A percentile compares a stretch with the other conserved stretches of the same genome.
These are phyloP conservation scores for Fusarium phyllophilum DNA, from an alignment of 2,329 filamentous ascomycete genomes.

Conservation along the genomic window DNA sequence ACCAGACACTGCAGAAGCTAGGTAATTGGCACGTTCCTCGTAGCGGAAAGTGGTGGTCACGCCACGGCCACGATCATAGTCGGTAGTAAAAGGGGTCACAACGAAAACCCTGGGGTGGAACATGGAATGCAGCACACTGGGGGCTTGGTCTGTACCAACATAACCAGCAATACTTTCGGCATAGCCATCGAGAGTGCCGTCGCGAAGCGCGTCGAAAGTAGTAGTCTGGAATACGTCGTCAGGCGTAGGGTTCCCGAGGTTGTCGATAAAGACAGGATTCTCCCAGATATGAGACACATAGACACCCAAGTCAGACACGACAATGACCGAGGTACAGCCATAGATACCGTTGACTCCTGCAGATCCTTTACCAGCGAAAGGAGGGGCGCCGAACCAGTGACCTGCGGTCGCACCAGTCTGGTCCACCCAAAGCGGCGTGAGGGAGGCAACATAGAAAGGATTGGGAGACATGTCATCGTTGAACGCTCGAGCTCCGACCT, in stretches of 20 bases:
- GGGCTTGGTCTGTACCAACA: constrained; percentile 8
- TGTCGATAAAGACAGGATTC: constrained; percentile 27
- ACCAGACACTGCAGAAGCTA: neutral
- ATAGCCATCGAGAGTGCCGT: neutral
- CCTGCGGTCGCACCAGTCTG: constrained; percentile 23
- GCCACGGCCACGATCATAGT: neutral
- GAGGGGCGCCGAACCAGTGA: constrained; percentile 6
- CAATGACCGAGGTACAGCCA: constrained; percentile 36
- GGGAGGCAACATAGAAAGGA: constrained; percentile 9
- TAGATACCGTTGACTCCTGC: constrained; percentile 39
- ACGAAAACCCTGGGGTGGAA: constrained; percentile 28
- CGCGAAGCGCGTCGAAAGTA: constrained; percentile 20
- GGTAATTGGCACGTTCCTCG: constrained; percentile 12
- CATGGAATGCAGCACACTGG: constrained; percentile 13
- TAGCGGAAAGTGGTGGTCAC: neutral
- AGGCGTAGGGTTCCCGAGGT: neutral
- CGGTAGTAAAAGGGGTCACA: constrained; percentile 19
- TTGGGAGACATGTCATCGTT: constrained; percentile 17
- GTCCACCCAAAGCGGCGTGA: constrained; percentile 21
- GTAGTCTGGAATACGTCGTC: constrained; percentile 9
- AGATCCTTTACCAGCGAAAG: neutral
- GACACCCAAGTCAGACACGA: constrained; percentile 24
- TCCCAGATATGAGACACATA: constrained; percentile 41
- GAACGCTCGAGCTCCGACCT: neutral
- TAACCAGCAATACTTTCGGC: constrained; percentile 12